A percentile compares a stretch with the other conserved stretches of the same genome.
Conservation (phyloP, 257 asterid genomes). For the Solanum pimpinellifolium region DNA sequence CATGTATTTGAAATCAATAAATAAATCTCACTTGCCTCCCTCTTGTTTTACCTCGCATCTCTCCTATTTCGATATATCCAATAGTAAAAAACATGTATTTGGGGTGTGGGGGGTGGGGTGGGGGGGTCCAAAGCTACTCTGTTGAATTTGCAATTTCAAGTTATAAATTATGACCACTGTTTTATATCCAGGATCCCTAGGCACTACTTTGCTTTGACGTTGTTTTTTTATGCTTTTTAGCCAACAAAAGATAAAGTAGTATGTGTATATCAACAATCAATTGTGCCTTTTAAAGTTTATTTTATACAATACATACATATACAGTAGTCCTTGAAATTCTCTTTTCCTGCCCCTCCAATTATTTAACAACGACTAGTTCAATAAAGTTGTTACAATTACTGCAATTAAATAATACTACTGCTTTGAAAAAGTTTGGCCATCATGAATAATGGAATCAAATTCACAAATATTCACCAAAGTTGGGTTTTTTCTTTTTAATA, state of each 20-base stretch:
- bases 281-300: neutral
- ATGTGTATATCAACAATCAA: neutral
- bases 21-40: too few species aligned
- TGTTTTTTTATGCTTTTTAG: slow-evolving; percentile 29
- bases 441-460: neutral
- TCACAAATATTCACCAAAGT: neutral
- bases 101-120: too few species aligned
- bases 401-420: neutral
- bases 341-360: slow-evolving; percentile 9
- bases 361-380: neutral
- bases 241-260: slow-evolving; percentile 9
- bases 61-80: too few species aligned
- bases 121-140: neutral
- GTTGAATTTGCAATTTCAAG: neutral
- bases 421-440: neutral
- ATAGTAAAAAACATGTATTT: too few species aligned
- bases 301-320: neutral
- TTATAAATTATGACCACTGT: neutral
- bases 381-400: neutral
- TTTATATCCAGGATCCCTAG: slow-evolving; percentile 20
- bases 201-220: slow-evolving; percentile 17
- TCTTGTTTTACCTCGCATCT: too few species aligned
- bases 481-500: neutral
- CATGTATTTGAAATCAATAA: too few species aligned
- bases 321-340: neutral